These are phyloP conservation scores for Nosema granulosis DNA, from an alignment of 371 early-diverging fungal genomes.

Conservation along the genomic window DNA sequence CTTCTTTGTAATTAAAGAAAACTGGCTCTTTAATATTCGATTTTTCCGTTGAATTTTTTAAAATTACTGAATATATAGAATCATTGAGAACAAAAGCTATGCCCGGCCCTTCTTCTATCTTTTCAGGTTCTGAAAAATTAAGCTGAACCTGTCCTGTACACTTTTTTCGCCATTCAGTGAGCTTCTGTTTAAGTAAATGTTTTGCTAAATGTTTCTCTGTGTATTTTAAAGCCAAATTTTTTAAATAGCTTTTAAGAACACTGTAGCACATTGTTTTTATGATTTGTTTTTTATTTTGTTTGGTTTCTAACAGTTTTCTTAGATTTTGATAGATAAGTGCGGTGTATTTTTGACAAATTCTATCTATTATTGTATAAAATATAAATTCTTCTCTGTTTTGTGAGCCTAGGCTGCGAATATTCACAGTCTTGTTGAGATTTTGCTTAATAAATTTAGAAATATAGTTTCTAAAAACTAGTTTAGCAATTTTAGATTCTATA, in stretches of 20 bases:
- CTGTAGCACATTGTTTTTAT: too few species aligned
- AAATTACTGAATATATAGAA: slow-evolving; percentile 29
- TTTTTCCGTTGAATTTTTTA: slow-evolving; percentile 14
- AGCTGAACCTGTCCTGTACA: background rate
- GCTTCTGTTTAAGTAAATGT: too few species aligned
- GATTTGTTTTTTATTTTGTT: too few species aligned
- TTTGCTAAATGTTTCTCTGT: too few species aligned
- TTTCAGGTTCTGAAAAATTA: background rate
- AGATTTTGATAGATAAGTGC: too few species aligned
- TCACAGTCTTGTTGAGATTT: background rate
- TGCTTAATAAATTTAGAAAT: background rate
- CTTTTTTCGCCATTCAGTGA: too few species aligned
- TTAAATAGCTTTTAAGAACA: too few species aligned
- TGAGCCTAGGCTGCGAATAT: background rate
- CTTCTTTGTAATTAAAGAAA: slow-evolving; percentile 31
- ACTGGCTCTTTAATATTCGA: slow-evolving; percentile 8
- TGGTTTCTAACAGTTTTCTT: too few species aligned
- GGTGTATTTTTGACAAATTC: too few species aligned
- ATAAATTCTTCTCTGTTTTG: background rate
- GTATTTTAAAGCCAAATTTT: too few species aligned
- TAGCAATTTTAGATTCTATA: background rate
- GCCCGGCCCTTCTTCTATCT: background rate
- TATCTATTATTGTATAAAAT: too few species aligned
- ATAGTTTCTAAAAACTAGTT: background rate
- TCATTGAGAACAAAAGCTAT: slow-evolving; percentile 33